Base-by-base conservation (phyloP, 306 rosid species). In the Ammopiptanthus mongolicus region DNA sequence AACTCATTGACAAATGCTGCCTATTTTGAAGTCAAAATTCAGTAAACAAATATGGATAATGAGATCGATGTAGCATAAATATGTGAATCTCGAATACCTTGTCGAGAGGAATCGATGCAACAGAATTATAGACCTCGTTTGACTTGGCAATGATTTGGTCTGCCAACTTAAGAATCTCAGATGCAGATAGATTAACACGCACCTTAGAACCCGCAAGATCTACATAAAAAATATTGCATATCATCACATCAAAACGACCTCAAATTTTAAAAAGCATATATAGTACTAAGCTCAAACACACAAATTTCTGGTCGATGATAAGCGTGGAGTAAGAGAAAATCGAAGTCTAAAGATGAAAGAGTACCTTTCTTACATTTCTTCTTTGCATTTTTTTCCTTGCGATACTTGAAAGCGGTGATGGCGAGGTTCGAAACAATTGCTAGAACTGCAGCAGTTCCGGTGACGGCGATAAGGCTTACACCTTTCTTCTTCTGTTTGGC, bases 361-460 rank as follows among this genome's bases (percentile, higher is more conserved):
- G 58, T 47, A 95, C 98, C 96, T 41, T 11, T 41, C 28, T 25
- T 25, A 25, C 1, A 25, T 87, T 75, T 87, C 83, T 85, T 91
- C 57, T 84, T 87, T 59, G 78, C 84, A 75, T 67, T 84, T 41
- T 78, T 87, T 18, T 55, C 69, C 60, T 63, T 76, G 23, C 33
- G 86, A 66, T 84, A 77, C 83, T 81, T 87, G 81, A 88, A 57
- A 44, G 87, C 96, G 53, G 88, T 15, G 78, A 94, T 48, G 12
- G 85, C 93, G 69, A 94, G 73, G 82, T 91, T 91, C 36, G 76
- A 87, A 3, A 91, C 93, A 12, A 94, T 80, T 52, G 90, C 91
- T 18, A 91, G 66, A 65, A 88, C 80, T 46, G 98, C 97, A 5
- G 96, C 95, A 63, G 88, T 87, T 59, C 98, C 98, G 81, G 95